Base-by-base conservation (phyloP, 805 yeast species). In the Barnettozyma sp. region DNA sequence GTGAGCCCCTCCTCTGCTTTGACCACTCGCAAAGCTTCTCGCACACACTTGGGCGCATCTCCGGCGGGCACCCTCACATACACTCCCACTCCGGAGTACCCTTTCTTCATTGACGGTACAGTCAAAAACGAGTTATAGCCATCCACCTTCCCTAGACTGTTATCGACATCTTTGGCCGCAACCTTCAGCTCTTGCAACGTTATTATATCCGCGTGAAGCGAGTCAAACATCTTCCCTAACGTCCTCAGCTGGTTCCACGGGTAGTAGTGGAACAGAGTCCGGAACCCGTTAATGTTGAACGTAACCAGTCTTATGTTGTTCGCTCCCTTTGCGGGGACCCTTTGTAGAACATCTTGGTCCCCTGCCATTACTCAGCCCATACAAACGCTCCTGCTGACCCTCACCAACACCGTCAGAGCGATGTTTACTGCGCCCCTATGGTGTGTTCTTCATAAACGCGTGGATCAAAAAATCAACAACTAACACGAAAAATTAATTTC, bases 1-100 rank as follows among this genome's bases (percentile, higher is more conserved):
- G 96, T 82, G 7, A 92, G 63, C 0, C 98, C 98, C 56, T 90
- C 95, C 53, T 92, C 97, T 0, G 88, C 96, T 44, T 72, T 75
- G 3, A 71, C 34, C 1, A 86, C 85, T 3, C 66, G 59, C 18
- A 87, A 52, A 3, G 67, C 54, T 14, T 54, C 51, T 35, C 48
- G 54, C 3, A 61, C 36, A 16, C 43, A 30, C 1, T 56, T 52
- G 0, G 70, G 56, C 18, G 79, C 82, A 9, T 55, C 57, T 1
- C 57, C 59, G 1, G 51, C 47, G 1, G 80, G 75, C 3, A 63
- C 57, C 31, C 87, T 61, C 2, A 84, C 68, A 59, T 84, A 90
- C 3, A 90, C 71, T 0, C 88, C 94, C 1, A 90, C 97, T 0
- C 98, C 98, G 38, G 90, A 74, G 55, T 92, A 92, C 0, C 97